Evolutionary conservation across 208 protist genomes (phyloP), one percentile per base, ranked within the genome.

Genomic region (Porcisia deanei): DNA sequence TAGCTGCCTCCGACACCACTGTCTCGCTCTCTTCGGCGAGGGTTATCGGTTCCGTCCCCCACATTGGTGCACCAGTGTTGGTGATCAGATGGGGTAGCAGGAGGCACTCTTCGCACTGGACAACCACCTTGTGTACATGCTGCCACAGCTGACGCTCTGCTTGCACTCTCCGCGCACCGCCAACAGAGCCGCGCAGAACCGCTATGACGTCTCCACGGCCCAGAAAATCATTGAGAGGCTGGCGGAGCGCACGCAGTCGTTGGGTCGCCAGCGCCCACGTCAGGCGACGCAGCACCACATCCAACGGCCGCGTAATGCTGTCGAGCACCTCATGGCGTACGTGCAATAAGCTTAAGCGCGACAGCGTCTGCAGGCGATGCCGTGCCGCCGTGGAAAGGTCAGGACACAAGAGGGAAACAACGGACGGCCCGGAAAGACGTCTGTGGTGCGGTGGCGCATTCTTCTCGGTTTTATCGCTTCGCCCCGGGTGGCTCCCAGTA

Each of bases 51-150:
- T 4, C 25, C 47, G 45, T n/a, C 49, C 55, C 66, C 34, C 54
- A 12, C 53, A 30, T 45, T 25, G 70, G 34, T 3, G 57, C 71
- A 12, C 41, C 71, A 12, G 25, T 57, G 3, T 65, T n/a, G 30
- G 47, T 53, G 8, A 75, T 20, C 14, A 85, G 71, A 47, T 82
- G 81, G 25, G 81, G 81, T 39, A 85, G 73, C 72, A 85, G 6
- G 39, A 82, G 55, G 25, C 73, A 82, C 20, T 55, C 52, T 5
- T 79, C 69, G 59, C 71, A 85, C 22, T 76, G 61, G 22, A 74
- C 52, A 22, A 81, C 16, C 20, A 77, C 66, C 37, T 72, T 30
- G 1, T 45, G 8, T 20, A 71, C 73, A 3, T 64, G 68, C 34
- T 57, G 25, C 60, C 70, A 72, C 52, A 66, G 22, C 47, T 49